Base-by-base conservation (phyloP, 225 moss, liverwort and hornwort genomes). In the Neckera pumila region DNA sequence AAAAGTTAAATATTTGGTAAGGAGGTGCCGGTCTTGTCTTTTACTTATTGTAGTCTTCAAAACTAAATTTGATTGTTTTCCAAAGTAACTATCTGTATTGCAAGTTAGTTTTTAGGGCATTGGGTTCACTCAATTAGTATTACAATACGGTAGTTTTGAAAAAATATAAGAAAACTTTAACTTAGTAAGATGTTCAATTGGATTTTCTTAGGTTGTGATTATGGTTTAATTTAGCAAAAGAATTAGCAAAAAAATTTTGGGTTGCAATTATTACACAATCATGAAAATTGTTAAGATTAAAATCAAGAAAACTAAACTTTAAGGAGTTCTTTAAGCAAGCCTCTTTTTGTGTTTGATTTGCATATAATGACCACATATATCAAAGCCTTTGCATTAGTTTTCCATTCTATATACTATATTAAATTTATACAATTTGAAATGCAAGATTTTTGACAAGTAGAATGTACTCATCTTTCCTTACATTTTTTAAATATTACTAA, bases 21-120 rank as follows among this genome's bases (percentile, higher is more conserved):
- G 1, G 1, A 49, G 0, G 4, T 7, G 12, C 4, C 1, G 0
- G 33, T 33, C 6, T 0, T 33, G 0, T 34, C 8, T 16, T 22
- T 21, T 20, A 20, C 3, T 51, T 12, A 13, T 13, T 76, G 0
- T 34, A 34, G 20, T 49, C 11, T 19, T 33, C 49, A 49, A 18
- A 33, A 18, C 7, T 20, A 49, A 19, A 12, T 51, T 0, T 4
- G 8, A 33, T 75, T 49, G 4, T 20, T 76, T 34, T 76, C 1
- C 8, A 76, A 51, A 76, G 6, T 33, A 76, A 76, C 33, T 75
- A 25, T 4, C 0, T 2, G 1, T 40, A 28, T 12, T 40, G 12
- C 12, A 58, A 58, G 28, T 75, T 17, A 18, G 3, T 40, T 38
- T 79, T 58, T 14, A 57, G 3, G 3, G 7, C 26, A 26, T 25